Conservation (phyloP, 345 rosid genomes). For the Populus tremula region DNA sequence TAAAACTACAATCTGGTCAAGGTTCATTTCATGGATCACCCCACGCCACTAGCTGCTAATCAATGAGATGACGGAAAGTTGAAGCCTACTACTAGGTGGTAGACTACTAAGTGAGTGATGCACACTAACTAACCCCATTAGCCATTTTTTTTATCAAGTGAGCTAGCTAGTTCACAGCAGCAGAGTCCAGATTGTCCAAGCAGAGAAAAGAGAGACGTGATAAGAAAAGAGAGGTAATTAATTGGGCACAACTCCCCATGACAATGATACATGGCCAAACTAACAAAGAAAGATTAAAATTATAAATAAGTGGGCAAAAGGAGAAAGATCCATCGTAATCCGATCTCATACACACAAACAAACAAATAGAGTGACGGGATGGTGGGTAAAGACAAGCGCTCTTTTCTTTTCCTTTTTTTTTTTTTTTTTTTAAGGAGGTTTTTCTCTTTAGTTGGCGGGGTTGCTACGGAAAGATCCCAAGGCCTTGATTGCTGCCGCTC, state of each 20-base stretch:
- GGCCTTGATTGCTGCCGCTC: constrained; percentile 62
- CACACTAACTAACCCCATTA: background rate
- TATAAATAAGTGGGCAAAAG: background rate
- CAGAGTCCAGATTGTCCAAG: too few species aligned
- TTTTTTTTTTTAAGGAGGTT: background rate
- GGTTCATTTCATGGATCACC: background rate
- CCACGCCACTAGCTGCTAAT: background rate
- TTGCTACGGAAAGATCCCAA: constrained; percentile 70
- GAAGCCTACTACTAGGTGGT: too few species aligned
- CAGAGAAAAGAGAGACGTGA: too few species aligned
- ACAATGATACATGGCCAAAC: constrained; percentile 26
- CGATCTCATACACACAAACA: constrained; percentile 28
- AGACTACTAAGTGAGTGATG: background rate
- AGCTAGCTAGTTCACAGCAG: too few species aligned
- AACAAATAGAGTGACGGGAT: constrained; percentile 10
- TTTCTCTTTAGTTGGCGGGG: constrained; percentile 37
- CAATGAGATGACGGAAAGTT: too few species aligned
- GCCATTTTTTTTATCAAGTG: background rate
- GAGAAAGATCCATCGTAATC: constrained; percentile 5
- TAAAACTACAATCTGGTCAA: background rate
- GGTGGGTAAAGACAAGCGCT: constrained; percentile 1
- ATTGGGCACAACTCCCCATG: constrained; percentile 9
- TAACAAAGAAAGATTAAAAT: constrained; percentile 15
- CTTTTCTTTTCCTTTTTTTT: background rate
- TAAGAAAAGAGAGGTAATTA: background rate